phyloP scores from a whole-genome alignment of 1,139 yeast genomes.

The Zygotorulaspora mrakii region DNA sequence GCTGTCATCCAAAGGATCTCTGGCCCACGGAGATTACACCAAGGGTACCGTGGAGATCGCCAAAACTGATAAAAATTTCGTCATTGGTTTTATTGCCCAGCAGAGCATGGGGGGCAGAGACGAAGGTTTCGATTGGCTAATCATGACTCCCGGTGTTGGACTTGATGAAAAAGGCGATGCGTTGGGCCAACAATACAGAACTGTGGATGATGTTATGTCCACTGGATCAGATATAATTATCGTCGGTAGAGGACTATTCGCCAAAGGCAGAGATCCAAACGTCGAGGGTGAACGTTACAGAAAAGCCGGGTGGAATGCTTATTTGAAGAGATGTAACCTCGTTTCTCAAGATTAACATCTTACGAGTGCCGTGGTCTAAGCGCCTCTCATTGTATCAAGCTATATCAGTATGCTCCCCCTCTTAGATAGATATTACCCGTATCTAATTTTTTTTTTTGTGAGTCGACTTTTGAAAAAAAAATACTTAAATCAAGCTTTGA shows the following conservation, averaged over 20 bases:
- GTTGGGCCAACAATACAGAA: constrained; percentile 93
- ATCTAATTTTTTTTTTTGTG: neutral
- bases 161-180: constrained; percentile 96
- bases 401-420: neutral
- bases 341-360: no score
- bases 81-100: constrained; percentile 95
- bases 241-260: constrained; percentile 95
- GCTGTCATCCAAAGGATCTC: constrained; percentile 85
- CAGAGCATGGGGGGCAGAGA: constrained; percentile 76
- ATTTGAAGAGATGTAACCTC: constrained; percentile 48
- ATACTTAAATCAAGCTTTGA: no score
- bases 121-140: constrained; percentile 88
- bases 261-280: constrained; percentile 89
- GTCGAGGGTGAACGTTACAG: constrained; percentile 86
- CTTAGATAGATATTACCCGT: neutral
- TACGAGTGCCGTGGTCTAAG: no score
- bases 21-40: constrained; percentile 91
- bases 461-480: neutral
- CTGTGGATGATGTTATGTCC: constrained; percentile 76
- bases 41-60: constrained; percentile 85
- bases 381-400: no score
- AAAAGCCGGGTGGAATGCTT: constrained; percentile 93
- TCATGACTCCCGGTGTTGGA: constrained; percentile 98
- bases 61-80: constrained; percentile 78
- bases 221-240: constrained; percentile 91